Base-by-base conservation (phyloP, 2,329 filamentous ascomycete species). In the Proliferodiscus dingleyae region DNA sequence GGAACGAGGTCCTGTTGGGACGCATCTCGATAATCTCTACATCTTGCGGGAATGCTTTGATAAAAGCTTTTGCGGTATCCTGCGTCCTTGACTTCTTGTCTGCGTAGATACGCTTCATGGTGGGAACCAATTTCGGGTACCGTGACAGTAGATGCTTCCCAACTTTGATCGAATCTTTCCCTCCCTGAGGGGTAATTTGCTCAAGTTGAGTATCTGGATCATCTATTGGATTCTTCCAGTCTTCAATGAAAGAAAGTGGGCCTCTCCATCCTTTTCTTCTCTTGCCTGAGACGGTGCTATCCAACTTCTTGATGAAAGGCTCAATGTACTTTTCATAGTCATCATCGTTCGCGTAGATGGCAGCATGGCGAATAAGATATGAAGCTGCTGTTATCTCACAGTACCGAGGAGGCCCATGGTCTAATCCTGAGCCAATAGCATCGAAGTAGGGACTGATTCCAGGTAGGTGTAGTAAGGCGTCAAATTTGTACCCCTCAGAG, bases 401-500 rank as follows among this genome's bases (percentile, higher is more conserved):
- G 8, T 74, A 70, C 45, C 71, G 69, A 0, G 75, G 75, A 4
- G 71, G 59, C 44, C 75, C 69, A 48, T 75, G 68, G 28, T 54
- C 46, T 3, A 62, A 46, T 8, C 59, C 58, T 13, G 53, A 54
- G 2, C 59, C 59, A 28, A 60, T 47, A 0, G 75, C 70, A 53
- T 78, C 75, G 43, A 77, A 80, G 54, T 80, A 80, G 0, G 77
- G 76, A 1, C 74, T 67, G 5, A 78, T 74, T n/a, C 76, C 76
- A 1, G 70, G 70, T 8, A 79, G 66, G 43, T 80, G 76, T 21
- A 77, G 64, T 2, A 80, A 64, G 0, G 75, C 71, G 42, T 77
- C 72, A 59, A 80, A 79, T 43, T 59, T 62, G 52, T 75, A 77
- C 18, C 50, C 56, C 47, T 62, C 49, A 1, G 47, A 49, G 29